Percentiles rank a stretch among this genome's conserved stretches.
Conservation (phyloP, 306 rosid genomes). For the Heteromeles arbutifolia region DNA sequence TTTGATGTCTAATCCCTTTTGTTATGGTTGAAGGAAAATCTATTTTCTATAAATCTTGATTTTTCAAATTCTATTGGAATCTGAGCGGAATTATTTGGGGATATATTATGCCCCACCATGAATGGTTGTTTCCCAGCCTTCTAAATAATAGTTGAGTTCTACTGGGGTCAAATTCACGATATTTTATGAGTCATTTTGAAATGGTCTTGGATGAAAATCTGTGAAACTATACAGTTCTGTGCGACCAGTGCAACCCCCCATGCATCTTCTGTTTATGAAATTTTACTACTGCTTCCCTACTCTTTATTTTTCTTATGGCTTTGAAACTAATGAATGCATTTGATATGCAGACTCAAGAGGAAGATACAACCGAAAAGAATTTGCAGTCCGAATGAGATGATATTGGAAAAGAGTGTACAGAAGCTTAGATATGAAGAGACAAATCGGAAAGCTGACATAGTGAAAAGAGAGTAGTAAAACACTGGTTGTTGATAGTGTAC, state of each 20-base stretch:
- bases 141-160: no score
- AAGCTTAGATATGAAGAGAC: constrained; percentile 7
- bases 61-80: background rate
- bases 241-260: background rate
- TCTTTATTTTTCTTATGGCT: background rate
- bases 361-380: background rate
- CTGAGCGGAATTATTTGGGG: no score
- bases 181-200: no score
- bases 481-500: background rate
- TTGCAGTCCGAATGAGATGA: background rate
- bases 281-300: background rate
- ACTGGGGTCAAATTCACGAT: no score
- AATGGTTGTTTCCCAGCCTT: no score
- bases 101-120: no score
- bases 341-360: constrained; percentile 20
- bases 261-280: background rate
- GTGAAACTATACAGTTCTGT: background rate
- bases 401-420: constrained; percentile 4
- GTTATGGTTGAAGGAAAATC: background rate
- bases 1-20: background rate
- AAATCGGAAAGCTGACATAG: background rate
- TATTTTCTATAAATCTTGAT: background rate
- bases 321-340: constrained; percentile 1
- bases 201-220: background rate
- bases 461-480: constrained; percentile 5